These are phyloP conservation scores for Boletus pseudo-olivaceus DNA, from an alignment of 768 basidiomycete genomes.

Conservation along the genomic window DNA sequence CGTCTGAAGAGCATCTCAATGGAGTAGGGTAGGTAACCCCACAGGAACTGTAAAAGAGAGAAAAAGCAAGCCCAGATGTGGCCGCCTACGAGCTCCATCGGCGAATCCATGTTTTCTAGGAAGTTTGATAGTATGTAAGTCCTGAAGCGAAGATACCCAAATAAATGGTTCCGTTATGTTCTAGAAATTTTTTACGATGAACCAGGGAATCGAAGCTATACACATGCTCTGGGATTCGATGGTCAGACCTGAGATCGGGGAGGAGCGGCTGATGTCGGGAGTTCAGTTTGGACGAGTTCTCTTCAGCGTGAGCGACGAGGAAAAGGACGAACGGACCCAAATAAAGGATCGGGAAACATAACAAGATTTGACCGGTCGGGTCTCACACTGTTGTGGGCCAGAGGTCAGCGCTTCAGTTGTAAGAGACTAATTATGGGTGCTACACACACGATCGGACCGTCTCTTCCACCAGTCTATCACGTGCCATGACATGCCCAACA, in stretches of 20 bases:
- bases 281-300: neutral
- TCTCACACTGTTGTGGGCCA: neutral
- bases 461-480: neutral
- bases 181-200: neutral
- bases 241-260: neutral
- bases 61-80: constrained; percentile 16
- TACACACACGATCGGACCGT: neutral
- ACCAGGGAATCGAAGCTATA: neutral
- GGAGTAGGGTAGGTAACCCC: constrained; percentile 15
- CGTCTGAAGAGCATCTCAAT: constrained; percentile 16
- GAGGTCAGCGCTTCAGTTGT: neutral
- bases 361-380: neutral
- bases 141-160: neutral
- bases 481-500: neutral
- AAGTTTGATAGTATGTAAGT: neutral
- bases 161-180: neutral
- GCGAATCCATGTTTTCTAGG: constrained; percentile 21
- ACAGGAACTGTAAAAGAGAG: constrained; percentile 9
- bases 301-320: constrained; percentile 3
- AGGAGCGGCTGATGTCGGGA: neutral
- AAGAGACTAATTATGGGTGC: neutral
- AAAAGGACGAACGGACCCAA: constrained; percentile 4
- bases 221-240: neutral
- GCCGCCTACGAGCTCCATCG: constrained; percentile 14
- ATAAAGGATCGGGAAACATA: constrained; percentile 3